Evolutionary conservation across 2,329 filamentous ascomycete genomes (phyloP).

Genomic region (Neurospora crassa): DNA sequence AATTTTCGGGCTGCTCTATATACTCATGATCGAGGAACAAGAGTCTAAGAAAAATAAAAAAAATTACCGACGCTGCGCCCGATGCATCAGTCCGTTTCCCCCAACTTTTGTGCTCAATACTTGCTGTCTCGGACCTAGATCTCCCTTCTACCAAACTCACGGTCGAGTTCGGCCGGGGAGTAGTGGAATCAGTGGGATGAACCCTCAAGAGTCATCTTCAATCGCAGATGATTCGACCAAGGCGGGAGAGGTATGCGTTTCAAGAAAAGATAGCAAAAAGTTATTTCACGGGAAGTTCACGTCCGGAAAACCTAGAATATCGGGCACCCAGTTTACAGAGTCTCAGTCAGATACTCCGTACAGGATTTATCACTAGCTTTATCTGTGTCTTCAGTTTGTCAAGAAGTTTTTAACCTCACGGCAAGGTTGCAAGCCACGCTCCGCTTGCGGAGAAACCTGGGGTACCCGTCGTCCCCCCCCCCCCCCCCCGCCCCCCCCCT

Average conservation of each 20-base stretch:
- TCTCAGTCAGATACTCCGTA: background rate
- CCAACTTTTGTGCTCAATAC: background rate
- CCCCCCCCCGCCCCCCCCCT: too few relatives aligned
- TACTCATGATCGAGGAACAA: background rate
- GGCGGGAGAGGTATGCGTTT: background rate
- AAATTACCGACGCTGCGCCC: background rate
- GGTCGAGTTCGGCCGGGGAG: background rate
- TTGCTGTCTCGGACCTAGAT: background rate
- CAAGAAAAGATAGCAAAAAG: background rate
- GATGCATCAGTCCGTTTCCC: background rate
- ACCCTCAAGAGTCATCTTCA: background rate
- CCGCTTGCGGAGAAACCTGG: background rate
- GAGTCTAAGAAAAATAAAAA: background rate
- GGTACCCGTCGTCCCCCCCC: background rate
- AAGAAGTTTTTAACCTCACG: background rate
- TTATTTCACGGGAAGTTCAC: background rate
- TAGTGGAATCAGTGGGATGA: background rate
- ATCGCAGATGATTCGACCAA: background rate
- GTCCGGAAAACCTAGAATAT: background rate
- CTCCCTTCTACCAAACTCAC: background rate
- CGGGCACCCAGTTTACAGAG: background rate
- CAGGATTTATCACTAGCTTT: background rate
- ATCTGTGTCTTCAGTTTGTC: background rate
- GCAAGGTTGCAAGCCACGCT: background rate
- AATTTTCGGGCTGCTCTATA: constrained; percentile 1